Conservation (phyloP, 2,329 filamentous ascomycete species). For the Cytospora chrysosperma region DNA sequence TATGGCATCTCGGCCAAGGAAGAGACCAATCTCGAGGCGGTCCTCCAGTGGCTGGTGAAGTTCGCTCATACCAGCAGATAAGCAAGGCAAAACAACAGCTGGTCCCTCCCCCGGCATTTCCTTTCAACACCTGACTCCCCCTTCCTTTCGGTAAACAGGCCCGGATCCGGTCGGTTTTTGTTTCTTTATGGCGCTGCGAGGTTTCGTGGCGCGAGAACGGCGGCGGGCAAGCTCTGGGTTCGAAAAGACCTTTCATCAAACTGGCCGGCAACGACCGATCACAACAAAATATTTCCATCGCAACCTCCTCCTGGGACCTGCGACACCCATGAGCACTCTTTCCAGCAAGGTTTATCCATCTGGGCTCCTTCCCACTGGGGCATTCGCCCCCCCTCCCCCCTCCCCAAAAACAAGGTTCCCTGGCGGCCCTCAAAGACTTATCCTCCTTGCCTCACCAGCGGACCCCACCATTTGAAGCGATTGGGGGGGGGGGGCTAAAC, state of each 20-base stretch:
- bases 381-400: not conserved
- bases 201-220: conserved; percentile 16
- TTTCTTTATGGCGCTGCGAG: conserved; percentile 22
- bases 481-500: not conserved
- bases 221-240: conserved; percentile 20
- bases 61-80: conserved; percentile 66
- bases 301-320: conserved; percentile 3
- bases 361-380: not conserved
- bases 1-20: conserved; percentile 99
- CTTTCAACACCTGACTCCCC: conserved; percentile 12
- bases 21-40: conserved; percentile 96
- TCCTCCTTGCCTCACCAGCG: conserved; percentile 11
- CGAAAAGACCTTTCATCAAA: conserved; percentile 24
- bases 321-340: conserved; percentile 4
- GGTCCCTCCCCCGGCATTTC: not conserved
- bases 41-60: conserved; percentile 94
- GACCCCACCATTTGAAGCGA: conserved; percentile 7
- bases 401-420: not conserved
- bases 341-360: not conserved
- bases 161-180: conserved; percentile 13
- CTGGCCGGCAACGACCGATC: conserved; percentile 26
- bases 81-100: conserved; percentile 31
- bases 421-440: not conserved
- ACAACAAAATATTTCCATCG: conserved; percentile 19
- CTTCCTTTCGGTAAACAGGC: not conserved